Evolutionary conservation across 148 eudicot genomes (phyloP).

Genomic region (Vaccinium myrtillus): DNA sequence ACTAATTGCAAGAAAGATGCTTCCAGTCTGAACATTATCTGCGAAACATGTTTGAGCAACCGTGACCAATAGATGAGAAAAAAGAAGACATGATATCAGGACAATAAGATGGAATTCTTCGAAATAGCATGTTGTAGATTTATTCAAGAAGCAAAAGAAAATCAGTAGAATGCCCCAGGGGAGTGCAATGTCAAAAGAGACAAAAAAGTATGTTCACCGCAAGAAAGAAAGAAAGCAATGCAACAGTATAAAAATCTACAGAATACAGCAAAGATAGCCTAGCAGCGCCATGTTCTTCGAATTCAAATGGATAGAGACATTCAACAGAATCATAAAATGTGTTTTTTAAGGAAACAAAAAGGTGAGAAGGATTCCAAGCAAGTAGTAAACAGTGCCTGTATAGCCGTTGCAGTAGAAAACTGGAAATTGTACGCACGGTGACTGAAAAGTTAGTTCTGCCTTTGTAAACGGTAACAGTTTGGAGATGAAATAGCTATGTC

Average conservation of each 20-base stretch:
- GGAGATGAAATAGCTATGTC: neutral
- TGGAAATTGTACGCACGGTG: neutral
- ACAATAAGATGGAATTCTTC: neutral
- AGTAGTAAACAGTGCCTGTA: neutral
- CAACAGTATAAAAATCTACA: neutral
- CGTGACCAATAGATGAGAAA: neutral
- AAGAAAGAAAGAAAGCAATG: neutral
- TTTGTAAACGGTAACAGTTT: neutral
- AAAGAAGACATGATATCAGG: neutral
- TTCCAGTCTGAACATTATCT: conserved; percentile 50
- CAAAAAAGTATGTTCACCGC: neutral
- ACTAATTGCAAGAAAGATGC: conserved; percentile 59
- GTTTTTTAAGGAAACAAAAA: neutral
- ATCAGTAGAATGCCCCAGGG: neutral
- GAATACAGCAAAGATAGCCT: neutral
- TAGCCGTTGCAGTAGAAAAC: neutral
- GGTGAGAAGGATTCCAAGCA: neutral
- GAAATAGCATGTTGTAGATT: neutral
- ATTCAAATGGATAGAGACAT: conserved; percentile 10
- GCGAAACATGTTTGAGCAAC: conserved; percentile 24
- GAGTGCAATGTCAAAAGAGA: neutral
- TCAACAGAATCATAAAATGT: neutral
- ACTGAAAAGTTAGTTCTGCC: neutral
- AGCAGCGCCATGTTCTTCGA: neutral
- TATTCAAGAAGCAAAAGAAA: neutral